Conservation (phyloP, 2,329 filamentous ascomycete species). For the Periconia macrospinosa region DNA sequence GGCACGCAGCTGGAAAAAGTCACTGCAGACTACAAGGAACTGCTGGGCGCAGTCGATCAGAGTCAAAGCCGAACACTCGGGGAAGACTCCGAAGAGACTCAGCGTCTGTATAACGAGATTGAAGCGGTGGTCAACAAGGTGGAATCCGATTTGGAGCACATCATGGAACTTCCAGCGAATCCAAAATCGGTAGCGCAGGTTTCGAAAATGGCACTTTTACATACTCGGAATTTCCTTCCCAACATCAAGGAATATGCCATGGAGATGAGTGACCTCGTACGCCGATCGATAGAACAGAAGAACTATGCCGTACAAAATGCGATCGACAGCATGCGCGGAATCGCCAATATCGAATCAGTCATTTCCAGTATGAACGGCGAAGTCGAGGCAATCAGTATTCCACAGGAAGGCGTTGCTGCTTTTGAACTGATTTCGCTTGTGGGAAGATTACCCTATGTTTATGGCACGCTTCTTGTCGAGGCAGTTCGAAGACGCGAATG, state of each 20-base stretch:
- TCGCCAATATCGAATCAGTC: constrained; percentile 76
- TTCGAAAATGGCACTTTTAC: constrained; percentile 65
- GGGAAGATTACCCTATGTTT: constrained; percentile 82
- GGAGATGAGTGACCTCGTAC: constrained; percentile 59
- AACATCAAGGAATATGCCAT: constrained; percentile 59
- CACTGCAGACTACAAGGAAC: constrained; percentile 47
- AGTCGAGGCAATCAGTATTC: constrained; percentile 70
- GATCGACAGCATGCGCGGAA: constrained; percentile 75
- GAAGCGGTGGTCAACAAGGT: constrained; percentile 85
- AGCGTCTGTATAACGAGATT: constrained; percentile 78
- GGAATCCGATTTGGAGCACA: constrained; percentile 78
- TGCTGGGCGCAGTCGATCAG: constrained; percentile 45
- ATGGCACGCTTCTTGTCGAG: constrained; percentile 86
- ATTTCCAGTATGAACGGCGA: constrained; percentile 73
- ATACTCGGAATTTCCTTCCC: constrained; percentile 66
- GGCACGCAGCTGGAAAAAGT: constrained; percentile 46
- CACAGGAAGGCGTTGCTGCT: constrained; percentile 74
- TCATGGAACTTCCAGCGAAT: constrained; percentile 68
- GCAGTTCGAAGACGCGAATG: constrained; percentile 85
- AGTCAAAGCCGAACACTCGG: constrained; percentile 56
- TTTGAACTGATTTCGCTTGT: constrained; percentile 81
- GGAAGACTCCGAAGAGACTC: constrained; percentile 64
- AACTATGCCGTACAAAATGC: constrained; percentile 69
- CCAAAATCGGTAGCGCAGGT: constrained; percentile 65
- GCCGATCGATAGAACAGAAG: constrained; percentile 60